Evolutionary conservation across 1,139 yeast genomes (phyloP).

Genomic region (Petasospora rhodanensis): DNA sequence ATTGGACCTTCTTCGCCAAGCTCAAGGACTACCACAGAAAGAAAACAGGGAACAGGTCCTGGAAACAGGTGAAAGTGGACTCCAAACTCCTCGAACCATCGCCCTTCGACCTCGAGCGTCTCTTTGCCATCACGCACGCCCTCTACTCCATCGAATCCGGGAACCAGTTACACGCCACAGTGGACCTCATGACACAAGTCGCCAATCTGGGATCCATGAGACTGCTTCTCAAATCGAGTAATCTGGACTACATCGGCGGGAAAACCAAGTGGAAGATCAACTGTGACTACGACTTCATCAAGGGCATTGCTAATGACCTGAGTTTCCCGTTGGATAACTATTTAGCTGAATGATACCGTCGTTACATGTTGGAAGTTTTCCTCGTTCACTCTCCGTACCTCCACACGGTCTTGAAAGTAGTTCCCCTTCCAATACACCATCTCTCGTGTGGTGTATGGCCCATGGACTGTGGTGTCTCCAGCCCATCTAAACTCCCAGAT

Average conservation of each 20-base stretch:
- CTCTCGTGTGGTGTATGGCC: slow-evolving; percentile 54
- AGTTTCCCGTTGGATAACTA: slow-evolving; percentile 53
- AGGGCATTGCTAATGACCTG: slow-evolving; percentile 46
- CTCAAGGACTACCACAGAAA: slow-evolving; percentile 44
- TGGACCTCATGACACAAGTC: slow-evolving; percentile 53
- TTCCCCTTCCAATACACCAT: slow-evolving; percentile 56
- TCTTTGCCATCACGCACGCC: slow-evolving; percentile 62
- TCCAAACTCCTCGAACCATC: slow-evolving; percentile 54
- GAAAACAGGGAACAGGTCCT: slow-evolving; percentile 33
- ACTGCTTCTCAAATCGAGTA: slow-evolving; percentile 39
- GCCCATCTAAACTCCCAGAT: slow-evolving; percentile 64
- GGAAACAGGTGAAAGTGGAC: slow-evolving; percentile 41
- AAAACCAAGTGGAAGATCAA: slow-evolving; percentile 64
- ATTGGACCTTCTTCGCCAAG: slow-evolving; percentile 55
- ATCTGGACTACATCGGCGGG: slow-evolving; percentile 51
- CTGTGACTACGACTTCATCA: slow-evolving; percentile 49
- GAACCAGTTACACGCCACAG: slow-evolving; percentile 33
- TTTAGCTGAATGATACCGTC: slow-evolving; percentile 32
- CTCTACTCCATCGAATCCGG: slow-evolving; percentile 34
- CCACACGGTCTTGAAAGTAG: slow-evolving; percentile 51
- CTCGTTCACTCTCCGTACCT: slow-evolving; percentile 36
- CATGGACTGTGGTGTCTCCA: slow-evolving; percentile 46
- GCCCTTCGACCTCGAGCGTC: slow-evolving; percentile 62
- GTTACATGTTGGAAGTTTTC: slow-evolving; percentile 26
- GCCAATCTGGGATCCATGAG: slow-evolving; percentile 58